phyloP scores from a whole-genome alignment of 176 grass and related monocot species.

The Oryza rufipogon region DNA sequence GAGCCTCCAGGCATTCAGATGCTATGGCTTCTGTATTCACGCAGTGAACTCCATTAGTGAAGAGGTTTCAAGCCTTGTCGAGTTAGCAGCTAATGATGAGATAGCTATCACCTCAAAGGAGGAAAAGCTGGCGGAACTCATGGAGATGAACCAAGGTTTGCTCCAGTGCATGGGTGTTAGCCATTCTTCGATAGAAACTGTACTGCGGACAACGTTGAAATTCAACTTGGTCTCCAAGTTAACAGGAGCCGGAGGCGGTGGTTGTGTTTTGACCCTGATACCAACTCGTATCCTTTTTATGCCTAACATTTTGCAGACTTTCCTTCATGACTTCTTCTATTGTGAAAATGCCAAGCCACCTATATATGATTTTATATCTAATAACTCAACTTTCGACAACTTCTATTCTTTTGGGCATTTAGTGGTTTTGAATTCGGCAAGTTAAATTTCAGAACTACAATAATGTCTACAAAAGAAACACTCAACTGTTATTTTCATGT shows the following conservation, averaged over 20 bases:
- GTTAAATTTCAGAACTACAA: neutral
- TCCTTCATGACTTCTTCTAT: conserved; percentile 9
- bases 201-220: conserved; percentile 68
- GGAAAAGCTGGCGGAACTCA: conserved; percentile 82
- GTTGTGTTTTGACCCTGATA: conserved; percentile 88
- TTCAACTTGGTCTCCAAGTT: conserved; percentile 85
- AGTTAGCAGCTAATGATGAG: conserved; percentile 63
- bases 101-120: conserved; percentile 66
- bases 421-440: conserved; percentile 25
- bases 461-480: neutral
- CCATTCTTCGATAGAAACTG: conserved; percentile 78
- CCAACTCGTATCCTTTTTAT: conserved; percentile 81
- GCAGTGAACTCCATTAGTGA: conserved; percentile 82
- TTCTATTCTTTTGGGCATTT: neutral
- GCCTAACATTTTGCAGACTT: conserved; percentile 1
- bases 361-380: neutral
- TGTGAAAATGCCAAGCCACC: neutral
- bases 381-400: conserved; percentile 8
- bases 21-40: conserved; percentile 71
- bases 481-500: no score
- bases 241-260: conserved; percentile 92
- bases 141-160: conserved; percentile 98
- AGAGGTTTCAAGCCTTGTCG: conserved; percentile 67
- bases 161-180: conserved; percentile 92
- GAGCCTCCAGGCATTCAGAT: conserved; percentile 65